These are phyloP conservation scores for Leptographium galeiforme DNA, from an alignment of 2,329 filamentous ascomycete species.

Conservation along the genomic window DNA sequence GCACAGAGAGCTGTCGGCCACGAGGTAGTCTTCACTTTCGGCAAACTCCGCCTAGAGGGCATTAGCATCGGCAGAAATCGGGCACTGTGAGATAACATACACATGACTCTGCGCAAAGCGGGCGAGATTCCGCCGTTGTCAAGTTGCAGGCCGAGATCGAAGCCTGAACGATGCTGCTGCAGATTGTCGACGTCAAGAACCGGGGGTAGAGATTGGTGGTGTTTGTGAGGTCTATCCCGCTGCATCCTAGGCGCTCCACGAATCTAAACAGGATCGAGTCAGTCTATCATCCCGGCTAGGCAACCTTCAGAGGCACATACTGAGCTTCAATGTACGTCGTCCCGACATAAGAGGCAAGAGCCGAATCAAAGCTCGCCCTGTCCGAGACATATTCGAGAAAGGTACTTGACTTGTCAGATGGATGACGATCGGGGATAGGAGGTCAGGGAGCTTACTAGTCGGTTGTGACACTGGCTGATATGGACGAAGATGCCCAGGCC, in stretches of 20 bases:
- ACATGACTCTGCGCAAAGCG: slow-evolving; percentile 83
- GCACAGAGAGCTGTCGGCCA: slow-evolving; percentile 62
- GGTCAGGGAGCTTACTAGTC: slow-evolving; percentile 14
- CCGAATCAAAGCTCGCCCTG: slow-evolving; percentile 60
- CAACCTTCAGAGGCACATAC: slow-evolving; percentile 35
- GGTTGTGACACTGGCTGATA: slow-evolving; percentile 38
- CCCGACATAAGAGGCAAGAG: slow-evolving; percentile 59
- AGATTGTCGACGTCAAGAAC: slow-evolving; percentile 83
- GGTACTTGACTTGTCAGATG: slow-evolving; percentile 38
- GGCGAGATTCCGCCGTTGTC: slow-evolving; percentile 48
- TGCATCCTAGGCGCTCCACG: slow-evolving; percentile 66
- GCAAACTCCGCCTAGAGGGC: slow-evolving; percentile 58
- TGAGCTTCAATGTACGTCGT: slow-evolving; percentile 64
- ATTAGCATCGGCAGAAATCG: neutral
- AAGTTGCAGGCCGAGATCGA: slow-evolving; percentile 60
- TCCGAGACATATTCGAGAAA: slow-evolving; percentile 76
- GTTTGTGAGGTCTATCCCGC: slow-evolving; percentile 61
- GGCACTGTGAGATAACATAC: slow-evolving; percentile 30
- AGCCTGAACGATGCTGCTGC: slow-evolving; percentile 87
- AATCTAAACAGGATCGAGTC: slow-evolving; percentile 44
- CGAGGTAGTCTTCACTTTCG: slow-evolving; percentile 75
- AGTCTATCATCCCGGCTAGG: neutral
- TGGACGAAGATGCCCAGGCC: slow-evolving; percentile 56
- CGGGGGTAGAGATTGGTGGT: slow-evolving; percentile 77
- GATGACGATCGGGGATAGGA: too few species aligned